Percentiles rank a stretch among this genome's conserved stretches.
These are phyloP conservation scores for Prunus salicina DNA, from an alignment of 306 rosid species.

Conservation along the genomic window DNA sequence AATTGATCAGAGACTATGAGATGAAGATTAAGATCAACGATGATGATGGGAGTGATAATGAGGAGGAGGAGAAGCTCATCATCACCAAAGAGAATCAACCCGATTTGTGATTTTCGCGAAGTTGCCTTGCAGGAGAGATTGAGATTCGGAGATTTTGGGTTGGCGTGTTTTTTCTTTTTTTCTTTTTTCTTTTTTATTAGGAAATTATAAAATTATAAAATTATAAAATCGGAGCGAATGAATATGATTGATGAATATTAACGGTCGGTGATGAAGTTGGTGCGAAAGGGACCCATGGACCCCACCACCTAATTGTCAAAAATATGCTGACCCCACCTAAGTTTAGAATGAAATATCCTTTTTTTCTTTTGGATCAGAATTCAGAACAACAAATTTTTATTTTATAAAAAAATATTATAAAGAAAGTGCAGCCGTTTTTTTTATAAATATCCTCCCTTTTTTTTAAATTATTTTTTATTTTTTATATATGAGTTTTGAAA, in stretches of 20 bases:
- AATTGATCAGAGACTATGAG: neutral
- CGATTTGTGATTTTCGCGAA: neutral
- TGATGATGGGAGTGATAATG: neutral
- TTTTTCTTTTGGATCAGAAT: too few species aligned
- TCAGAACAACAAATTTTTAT: too few species aligned
- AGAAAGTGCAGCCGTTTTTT: too few species aligned
- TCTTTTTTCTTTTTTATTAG: neutral
- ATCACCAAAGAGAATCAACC: constrained; percentile 4
- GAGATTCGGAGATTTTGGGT: neutral
- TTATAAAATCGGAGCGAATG: neutral
- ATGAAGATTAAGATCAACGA: neutral
- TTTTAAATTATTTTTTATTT: too few species aligned
- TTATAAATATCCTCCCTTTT: too few species aligned
- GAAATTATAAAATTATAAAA: neutral
- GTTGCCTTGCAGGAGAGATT: neutral
- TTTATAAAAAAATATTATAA: too few species aligned
- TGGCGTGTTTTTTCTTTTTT: neutral
- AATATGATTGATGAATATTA: neutral
- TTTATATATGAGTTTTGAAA: neutral
- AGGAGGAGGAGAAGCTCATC: constrained; percentile 14
- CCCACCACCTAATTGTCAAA: neutral
- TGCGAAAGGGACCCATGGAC: neutral
- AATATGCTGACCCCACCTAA: too few species aligned
- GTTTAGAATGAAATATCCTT: neutral
- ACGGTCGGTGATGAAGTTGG: neutral